Evolutionary conservation across 2,329 filamentous ascomycete genomes (phyloP).

Genomic region (Cadophora gregata): DNA sequence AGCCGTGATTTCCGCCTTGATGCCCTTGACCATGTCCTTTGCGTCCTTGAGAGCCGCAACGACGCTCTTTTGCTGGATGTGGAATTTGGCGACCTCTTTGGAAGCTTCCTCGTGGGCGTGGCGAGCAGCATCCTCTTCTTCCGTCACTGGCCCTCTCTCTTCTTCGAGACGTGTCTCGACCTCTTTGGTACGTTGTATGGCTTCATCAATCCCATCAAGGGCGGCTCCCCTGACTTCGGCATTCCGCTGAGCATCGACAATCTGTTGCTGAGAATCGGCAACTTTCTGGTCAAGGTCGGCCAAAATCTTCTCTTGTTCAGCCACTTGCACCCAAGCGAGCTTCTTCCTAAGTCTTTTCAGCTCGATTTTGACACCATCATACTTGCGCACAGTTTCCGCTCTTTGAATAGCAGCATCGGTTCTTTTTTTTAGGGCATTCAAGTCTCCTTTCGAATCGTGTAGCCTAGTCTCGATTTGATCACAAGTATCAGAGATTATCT

Average conservation of each 20-base stretch:
- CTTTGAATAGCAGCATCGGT: slow-evolving; percentile 58
- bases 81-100: slow-evolving; percentile 58
- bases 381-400: slow-evolving; percentile 61
- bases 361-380: slow-evolving; percentile 67
- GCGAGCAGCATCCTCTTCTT: slow-evolving; percentile 55
- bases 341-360: slow-evolving; percentile 66
- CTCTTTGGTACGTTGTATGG: slow-evolving; percentile 45
- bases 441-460: slow-evolving; percentile 63
- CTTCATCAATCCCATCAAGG: slow-evolving; percentile 42
- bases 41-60: slow-evolving; percentile 61
- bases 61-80: slow-evolving; percentile 71
- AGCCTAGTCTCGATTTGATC: slow-evolving; percentile 74
- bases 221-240: slow-evolving; percentile 57
- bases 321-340: slow-evolving; percentile 87
- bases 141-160: slow-evolving; percentile 51
- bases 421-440: slow-evolving; percentile 63
- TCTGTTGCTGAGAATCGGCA: slow-evolving; percentile 44
- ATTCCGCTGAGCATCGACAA: slow-evolving; percentile 48
- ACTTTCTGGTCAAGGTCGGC: slow-evolving; percentile 48
- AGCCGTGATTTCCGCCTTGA: slow-evolving; percentile 55
- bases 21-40: slow-evolving; percentile 52
- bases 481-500: slow-evolving; percentile 78
- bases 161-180: slow-evolving; percentile 28
- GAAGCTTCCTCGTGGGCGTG: slow-evolving; percentile 59
- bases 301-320: slow-evolving; percentile 69